Evolutionary conservation across 495 filamentous ascomycete species (phyloP).

Genomic region (Podospora tetraspora): DNA sequence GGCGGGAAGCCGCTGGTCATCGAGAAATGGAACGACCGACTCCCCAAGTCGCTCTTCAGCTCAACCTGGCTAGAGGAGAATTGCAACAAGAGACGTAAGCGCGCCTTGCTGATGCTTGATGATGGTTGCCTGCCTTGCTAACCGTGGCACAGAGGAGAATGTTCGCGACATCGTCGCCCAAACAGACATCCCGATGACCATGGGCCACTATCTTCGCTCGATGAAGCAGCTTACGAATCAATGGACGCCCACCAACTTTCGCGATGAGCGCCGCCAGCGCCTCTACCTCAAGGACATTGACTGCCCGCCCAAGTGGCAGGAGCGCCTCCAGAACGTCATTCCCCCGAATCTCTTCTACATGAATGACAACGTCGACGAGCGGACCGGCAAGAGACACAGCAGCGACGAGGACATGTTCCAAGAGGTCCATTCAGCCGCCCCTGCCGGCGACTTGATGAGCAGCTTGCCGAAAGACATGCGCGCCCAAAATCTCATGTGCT

Average conservation of each 20-base stretch:
- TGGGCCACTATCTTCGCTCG: slow-evolving; percentile 81
- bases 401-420: slow-evolving; percentile 42
- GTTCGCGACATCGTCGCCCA: slow-evolving; percentile 69
- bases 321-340: slow-evolving; percentile 68
- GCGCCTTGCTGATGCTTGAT: not conserved
- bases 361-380: slow-evolving; percentile 59
- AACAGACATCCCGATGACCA: slow-evolving; percentile 68
- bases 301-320: slow-evolving; percentile 76
- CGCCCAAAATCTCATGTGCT: slow-evolving; percentile 96
- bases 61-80: slow-evolving; percentile 69
- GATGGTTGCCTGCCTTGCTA: not conserved
- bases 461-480: slow-evolving; percentile 78
- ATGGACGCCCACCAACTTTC: slow-evolving; percentile 61
- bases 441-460: slow-evolving; percentile 87
- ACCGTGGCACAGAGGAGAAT: slow-evolving; percentile 44
- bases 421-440: slow-evolving; percentile 37
- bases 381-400: slow-evolving; percentile 41
- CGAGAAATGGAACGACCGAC: slow-evolving; percentile 71
- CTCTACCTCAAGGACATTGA: slow-evolving; percentile 96
- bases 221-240: slow-evolving; percentile 72
- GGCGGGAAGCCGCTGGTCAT: slow-evolving; percentile 82
- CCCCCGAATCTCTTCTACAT: slow-evolving; percentile 78
- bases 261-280: slow-evolving; percentile 67
- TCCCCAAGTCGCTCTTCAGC: slow-evolving; percentile 66
- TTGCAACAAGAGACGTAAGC: slow-evolving; percentile 67